Conservation (phyloP, 2,329 filamentous ascomycete genomes). For the Achaetomium macrosporum region DNA sequence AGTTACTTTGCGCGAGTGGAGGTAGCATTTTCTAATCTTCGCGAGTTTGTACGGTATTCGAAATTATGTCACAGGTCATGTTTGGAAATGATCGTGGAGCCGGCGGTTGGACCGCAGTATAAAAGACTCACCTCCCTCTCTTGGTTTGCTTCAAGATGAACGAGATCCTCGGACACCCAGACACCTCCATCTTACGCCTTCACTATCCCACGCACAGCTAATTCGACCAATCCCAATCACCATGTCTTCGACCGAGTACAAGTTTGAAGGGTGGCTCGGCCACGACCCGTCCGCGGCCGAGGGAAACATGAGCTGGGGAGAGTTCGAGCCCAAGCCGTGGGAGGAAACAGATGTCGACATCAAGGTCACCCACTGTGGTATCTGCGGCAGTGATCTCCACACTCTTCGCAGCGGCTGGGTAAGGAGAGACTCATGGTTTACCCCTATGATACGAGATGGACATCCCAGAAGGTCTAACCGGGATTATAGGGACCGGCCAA, state of each 20-base stretch:
- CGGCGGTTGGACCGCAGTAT: too few species aligned
- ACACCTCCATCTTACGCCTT: background rate
- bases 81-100: too few species aligned
- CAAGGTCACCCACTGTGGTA: slow-evolving; percentile 58
- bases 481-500: slow-evolving; percentile 21
- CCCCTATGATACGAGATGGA: background rate
- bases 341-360: slow-evolving; percentile 62
- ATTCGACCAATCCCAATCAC: background rate
- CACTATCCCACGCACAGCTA: background rate
- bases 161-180: too few species aligned
- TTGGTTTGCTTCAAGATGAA: too few species aligned
- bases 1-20: too few species aligned
- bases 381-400: slow-evolving; percentile 60
- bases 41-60: too few species aligned
- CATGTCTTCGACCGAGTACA: slow-evolving; percentile 35
- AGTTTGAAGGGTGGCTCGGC: slow-evolving; percentile 50
- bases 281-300: slow-evolving; percentile 35
- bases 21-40: too few species aligned
- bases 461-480: slow-evolving; percentile 11
- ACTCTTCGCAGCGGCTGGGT: slow-evolving; percentile 51
- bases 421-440: background rate
- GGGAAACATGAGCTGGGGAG: slow-evolving; percentile 49
- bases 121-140: too few species aligned
- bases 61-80: background rate
- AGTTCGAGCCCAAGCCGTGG: slow-evolving; percentile 60